Percentiles rank a stretch among this genome's conserved stretches.
phyloP scores from a whole-genome alignment of 2,329 filamentous ascomycete genomes.

The Penicillium sp. region DNA sequence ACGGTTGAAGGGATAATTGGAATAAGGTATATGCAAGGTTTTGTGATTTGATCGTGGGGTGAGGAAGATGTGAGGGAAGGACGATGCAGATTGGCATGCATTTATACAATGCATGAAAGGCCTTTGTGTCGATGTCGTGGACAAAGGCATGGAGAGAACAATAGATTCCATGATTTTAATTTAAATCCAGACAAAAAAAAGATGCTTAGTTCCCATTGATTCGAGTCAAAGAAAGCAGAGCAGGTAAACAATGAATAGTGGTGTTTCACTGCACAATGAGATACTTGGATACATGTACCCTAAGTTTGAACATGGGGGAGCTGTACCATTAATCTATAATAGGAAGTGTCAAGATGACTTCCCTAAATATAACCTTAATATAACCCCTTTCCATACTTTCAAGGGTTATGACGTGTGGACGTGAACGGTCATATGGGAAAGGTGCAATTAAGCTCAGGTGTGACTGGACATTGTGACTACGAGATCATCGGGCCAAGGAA shows the following conservation, averaged over 20 bases:
- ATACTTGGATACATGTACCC: neutral
- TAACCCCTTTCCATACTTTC: too few relatives aligned
- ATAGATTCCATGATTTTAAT: neutral
- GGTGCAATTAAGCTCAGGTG: constrained; percentile 9
- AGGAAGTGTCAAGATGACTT: neutral
- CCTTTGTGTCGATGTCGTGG: neutral
- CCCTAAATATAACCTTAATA: neutral
- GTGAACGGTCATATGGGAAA: constrained; percentile 18
- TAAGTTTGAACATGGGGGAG: neutral
- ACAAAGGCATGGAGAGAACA: neutral
- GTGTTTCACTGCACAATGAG: neutral
- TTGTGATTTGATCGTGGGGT: neutral
- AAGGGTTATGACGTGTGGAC: constrained; percentile 14
- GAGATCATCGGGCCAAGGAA: neutral
- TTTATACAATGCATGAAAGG: constrained; percentile 5
- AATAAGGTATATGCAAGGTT: neutral
- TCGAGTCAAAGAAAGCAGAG: neutral
- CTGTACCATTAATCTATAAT: neutral
- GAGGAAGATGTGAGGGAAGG: neutral
- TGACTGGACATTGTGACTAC: constrained; percentile 14
- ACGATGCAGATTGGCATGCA: neutral
- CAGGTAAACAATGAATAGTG: neutral
- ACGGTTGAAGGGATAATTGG: neutral
- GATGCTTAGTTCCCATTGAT: neutral
- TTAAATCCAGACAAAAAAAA: neutral